Evolutionary conservation across 2,329 filamentous ascomycete species (phyloP).

Genomic region (Ophiostoma quercus): DNA sequence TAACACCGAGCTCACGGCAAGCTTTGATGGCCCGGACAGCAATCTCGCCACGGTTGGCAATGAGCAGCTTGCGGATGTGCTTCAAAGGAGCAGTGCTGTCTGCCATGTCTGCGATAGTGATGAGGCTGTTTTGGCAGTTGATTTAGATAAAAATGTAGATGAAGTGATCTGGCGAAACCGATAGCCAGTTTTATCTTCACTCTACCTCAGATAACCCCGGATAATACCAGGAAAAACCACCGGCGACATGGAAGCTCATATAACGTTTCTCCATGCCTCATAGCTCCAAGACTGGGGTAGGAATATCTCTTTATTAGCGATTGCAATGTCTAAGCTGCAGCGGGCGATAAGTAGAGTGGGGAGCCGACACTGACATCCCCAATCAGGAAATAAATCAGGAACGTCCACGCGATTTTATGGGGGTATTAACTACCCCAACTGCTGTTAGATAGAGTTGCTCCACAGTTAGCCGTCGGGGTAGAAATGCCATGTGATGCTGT

Average conservation of each 20-base stretch:
- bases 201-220: not conserved
- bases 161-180: not conserved
- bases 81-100: not conserved
- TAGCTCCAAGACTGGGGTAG: not conserved
- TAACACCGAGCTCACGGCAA: not conserved
- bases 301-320: conserved; percentile 3
- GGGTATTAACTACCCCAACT: conserved; percentile 1
- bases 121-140: not conserved
- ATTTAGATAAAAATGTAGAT: not conserved
- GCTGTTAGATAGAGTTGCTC: not conserved
- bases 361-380: not conserved
- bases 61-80: conserved; percentile 33
- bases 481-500: not conserved
- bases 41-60: conserved; percentile 58
- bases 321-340: conserved; percentile 4
- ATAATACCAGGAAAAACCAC: not conserved
- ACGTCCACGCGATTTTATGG: not conserved
- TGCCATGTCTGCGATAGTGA: not conserved
- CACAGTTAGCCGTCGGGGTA: not conserved
- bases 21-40: conserved; percentile 45
- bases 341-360: conserved; percentile 1
- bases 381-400: not conserved
- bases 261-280: not conserved
- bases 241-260: not conserved
- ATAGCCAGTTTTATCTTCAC: not conserved